A percentile compares a stretch with the other conserved stretches of the same genome.
Evolutionary conservation across 2,329 filamentous ascomycete species (phyloP).

Genomic region (Chrysoporthe cubensis): DNA sequence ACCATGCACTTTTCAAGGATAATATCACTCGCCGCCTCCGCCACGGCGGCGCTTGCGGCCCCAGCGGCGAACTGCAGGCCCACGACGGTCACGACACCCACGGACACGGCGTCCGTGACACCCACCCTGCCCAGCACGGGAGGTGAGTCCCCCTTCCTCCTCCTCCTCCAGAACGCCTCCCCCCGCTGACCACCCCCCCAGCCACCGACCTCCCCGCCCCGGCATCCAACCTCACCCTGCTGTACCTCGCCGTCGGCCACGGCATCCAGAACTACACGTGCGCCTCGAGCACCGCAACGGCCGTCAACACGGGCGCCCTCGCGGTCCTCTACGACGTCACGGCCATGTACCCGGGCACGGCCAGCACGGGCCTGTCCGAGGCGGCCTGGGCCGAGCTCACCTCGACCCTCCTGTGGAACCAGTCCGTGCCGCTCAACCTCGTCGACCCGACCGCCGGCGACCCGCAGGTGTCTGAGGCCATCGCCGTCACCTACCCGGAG

Average conservation of each 20-base stretch:
- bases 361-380: slow-evolving; percentile 42
- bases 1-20: slow-evolving; percentile 23
- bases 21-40: slow-evolving; percentile 17
- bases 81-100: slow-evolving; percentile 14
- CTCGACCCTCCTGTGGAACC: slow-evolving; percentile 44
- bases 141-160: slow-evolving; percentile 35
- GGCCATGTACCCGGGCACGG: slow-evolving; percentile 52
- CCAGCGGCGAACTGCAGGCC: slow-evolving; percentile 21
- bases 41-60: slow-evolving; percentile 24
- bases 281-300: slow-evolving; percentile 38
- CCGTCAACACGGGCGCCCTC: slow-evolving; percentile 55
- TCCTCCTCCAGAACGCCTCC: neutral
- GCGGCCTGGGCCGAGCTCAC: slow-evolving; percentile 47
- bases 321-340: slow-evolving; percentile 64
- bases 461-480: slow-evolving; percentile 31
- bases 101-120: slow-evolving; percentile 5
- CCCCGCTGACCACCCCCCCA: slow-evolving; percentile 30
- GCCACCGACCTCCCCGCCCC: slow-evolving; percentile 50
- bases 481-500: slow-evolving; percentile 37
- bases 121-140: slow-evolving; percentile 46
- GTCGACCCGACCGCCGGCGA: slow-evolving; percentile 35
- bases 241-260: slow-evolving; percentile 63
- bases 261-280: slow-evolving; percentile 75
- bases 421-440: slow-evolving; percentile 54
- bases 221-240: slow-evolving; percentile 45